phyloP scores from a whole-genome alignment of 1,284 basidiomycete genomes.

The Phenoliferia sp. region DNA sequence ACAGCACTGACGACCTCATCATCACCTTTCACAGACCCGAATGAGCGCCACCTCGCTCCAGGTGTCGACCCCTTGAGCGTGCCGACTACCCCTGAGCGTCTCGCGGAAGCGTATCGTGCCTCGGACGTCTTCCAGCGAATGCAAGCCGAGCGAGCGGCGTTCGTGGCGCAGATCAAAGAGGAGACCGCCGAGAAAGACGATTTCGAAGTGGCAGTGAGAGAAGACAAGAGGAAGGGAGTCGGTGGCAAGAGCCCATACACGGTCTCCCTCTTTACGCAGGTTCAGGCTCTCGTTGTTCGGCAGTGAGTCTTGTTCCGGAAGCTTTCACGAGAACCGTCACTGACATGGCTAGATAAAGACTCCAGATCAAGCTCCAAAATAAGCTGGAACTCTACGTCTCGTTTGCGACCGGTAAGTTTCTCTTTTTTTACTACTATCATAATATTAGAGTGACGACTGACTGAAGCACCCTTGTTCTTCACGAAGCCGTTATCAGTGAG shows the following conservation, averaged over 20 bases:
- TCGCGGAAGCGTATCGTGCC: constrained; percentile 63
- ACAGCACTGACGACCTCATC: constrained; percentile 60
- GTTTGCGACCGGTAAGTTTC: too few relatives aligned
- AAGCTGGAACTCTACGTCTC: constrained; percentile 62
- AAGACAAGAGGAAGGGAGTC: constrained; percentile 75
- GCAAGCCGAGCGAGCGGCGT: constrained; percentile 55
- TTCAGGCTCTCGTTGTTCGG: constrained; percentile 63
- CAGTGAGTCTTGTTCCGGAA: constrained; percentile 43
- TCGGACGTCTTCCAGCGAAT: constrained; percentile 55
- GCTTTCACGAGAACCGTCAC: neutral
- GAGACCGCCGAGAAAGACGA: constrained; percentile 57
- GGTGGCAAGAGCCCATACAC: constrained; percentile 82
- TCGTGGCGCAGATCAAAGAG: constrained; percentile 54
- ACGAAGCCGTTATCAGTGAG: neutral
- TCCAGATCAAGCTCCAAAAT: constrained; percentile 74
- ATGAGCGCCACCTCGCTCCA: constrained; percentile 76
- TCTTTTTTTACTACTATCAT: too few relatives aligned
- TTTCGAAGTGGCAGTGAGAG: constrained; percentile 47
- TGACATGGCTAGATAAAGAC: constrained; percentile 34
- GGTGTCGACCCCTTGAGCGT: constrained; percentile 61
- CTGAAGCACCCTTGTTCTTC: too few relatives aligned
- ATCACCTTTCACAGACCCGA: constrained; percentile 61
- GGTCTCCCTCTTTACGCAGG: constrained; percentile 69
- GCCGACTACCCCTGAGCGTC: constrained; percentile 64
- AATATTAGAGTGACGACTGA: too few relatives aligned